Conservation (phyloP, 306 rosid species). For the Albizia julibrissin region DNA sequence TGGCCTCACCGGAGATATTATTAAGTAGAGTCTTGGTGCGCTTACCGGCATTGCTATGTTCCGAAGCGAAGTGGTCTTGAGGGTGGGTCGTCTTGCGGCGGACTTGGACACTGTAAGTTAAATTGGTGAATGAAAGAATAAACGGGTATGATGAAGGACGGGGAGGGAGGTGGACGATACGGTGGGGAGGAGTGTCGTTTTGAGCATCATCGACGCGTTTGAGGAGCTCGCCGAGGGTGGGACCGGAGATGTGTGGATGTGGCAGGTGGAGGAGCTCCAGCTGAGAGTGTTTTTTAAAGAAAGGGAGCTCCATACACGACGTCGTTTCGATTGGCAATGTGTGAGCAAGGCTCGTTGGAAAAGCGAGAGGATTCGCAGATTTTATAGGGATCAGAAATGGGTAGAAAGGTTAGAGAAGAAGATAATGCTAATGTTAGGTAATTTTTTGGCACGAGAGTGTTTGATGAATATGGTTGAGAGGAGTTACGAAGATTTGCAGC, state of each 20-base stretch:
- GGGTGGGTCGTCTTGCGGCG: constrained; percentile 41
- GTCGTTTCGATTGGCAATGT: not conserved
- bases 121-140: constrained; percentile 63
- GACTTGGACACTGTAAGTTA: constrained; percentile 73
- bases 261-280: constrained; percentile 45
- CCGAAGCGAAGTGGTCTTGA: not conserved
- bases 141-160: constrained; percentile 52
- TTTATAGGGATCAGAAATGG: not conserved
- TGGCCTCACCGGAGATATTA: constrained; percentile 77
- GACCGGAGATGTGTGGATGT: constrained; percentile 1
- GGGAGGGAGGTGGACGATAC: constrained; percentile 21
- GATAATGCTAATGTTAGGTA: not conserved
- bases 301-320: constrained; percentile 25
- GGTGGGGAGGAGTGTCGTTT: constrained; percentile 42
- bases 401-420: constrained; percentile 17
- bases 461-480: not conserved
- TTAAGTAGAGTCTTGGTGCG: constrained; percentile 58
- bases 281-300: constrained; percentile 41
- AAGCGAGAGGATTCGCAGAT: not conserved
- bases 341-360: not conserved
- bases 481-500: not conserved
- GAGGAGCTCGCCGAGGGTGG: constrained; percentile 74
- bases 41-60: constrained; percentile 13
- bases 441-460: not conserved
- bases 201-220: constrained; percentile 71